These are phyloP conservation scores for Pichia sp. DNA, from an alignment of 1,139 yeast genomes.

Conservation along the genomic window DNA sequence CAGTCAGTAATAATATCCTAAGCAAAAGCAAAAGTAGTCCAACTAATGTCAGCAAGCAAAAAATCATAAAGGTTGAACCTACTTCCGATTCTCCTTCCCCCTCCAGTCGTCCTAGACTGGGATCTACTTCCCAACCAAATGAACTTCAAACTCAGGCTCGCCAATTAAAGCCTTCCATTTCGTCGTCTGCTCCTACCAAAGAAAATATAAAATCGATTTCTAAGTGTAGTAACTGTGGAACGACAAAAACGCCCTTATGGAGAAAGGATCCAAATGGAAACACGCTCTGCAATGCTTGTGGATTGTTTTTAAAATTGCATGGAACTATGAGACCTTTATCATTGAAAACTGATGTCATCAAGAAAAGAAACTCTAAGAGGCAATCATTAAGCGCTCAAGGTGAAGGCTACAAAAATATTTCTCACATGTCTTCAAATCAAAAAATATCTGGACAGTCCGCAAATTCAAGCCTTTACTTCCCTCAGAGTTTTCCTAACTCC, in stretches of 20 bases:
- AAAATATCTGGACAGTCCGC: slow-evolving; percentile 8
- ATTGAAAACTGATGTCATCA: slow-evolving; percentile 54
- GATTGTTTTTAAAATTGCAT: slow-evolving; percentile 52
- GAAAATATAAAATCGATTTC: slow-evolving; percentile 23
- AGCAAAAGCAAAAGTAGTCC: background rate
- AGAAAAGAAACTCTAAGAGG: slow-evolving; percentile 47
- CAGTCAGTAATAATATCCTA: background rate
- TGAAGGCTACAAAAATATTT: slow-evolving; percentile 18
- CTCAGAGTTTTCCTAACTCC: slow-evolving; percentile 24
- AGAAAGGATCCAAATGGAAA: slow-evolving; percentile 54
- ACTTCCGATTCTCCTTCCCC: slow-evolving; percentile 1
- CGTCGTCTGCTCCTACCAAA: slow-evolving; percentile 24
- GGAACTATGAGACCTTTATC: slow-evolving; percentile 58
- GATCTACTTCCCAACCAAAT: slow-evolving; percentile 16
- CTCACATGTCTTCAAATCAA: slow-evolving; percentile 8
- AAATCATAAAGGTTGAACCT: background rate
- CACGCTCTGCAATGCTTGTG: slow-evolving; percentile 60
- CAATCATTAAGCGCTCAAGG: slow-evolving; percentile 23
- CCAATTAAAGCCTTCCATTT: slow-evolving; percentile 15
- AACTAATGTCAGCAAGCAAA: background rate
- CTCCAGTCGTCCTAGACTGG: background rate
- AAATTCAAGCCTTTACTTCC: slow-evolving; percentile 14
- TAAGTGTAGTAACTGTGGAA: slow-evolving; percentile 51
- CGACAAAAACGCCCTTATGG: slow-evolving; percentile 58
- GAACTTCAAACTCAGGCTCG: slow-evolving; percentile 19